Conservation (phyloP, 2,329 filamentous ascomycete genomes). For the Ascosphaera apis region DNA sequence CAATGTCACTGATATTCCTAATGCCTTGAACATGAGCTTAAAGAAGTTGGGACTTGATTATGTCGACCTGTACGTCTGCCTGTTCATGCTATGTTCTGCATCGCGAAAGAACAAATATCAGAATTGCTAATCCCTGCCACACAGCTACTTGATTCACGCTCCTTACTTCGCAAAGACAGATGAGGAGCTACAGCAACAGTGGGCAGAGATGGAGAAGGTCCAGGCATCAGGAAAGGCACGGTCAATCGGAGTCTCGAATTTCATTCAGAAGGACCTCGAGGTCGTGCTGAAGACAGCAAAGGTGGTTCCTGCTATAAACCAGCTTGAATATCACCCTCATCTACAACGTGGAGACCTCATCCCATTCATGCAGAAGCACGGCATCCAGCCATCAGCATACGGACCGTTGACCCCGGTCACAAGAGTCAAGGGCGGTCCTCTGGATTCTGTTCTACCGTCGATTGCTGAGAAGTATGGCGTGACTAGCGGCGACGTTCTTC, state of each 20-base stretch:
- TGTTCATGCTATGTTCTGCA: neutral
- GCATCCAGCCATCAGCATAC: conserved; percentile 21
- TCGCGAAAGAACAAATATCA: neutral
- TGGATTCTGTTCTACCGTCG: conserved; percentile 27
- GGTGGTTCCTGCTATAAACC: conserved; percentile 19
- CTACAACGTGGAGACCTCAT: conserved; percentile 22
- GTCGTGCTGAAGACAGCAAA: conserved; percentile 24
- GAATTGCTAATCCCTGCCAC: neutral
- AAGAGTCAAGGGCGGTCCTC: conserved; percentile 29
- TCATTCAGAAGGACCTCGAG: conserved; percentile 30
- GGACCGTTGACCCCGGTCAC: conserved; percentile 25
- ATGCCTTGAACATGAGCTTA: conserved; percentile 31
- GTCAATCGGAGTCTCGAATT: conserved; percentile 42
- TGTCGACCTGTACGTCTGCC: conserved; percentile 32
- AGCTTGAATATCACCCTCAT: conserved; percentile 25
- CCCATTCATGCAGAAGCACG: conserved; percentile 17
- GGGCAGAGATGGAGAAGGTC: conserved; percentile 36
- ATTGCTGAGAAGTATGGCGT: conserved; percentile 40
- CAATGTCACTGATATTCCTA: conserved; percentile 31
- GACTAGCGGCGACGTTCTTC: conserved; percentile 29
- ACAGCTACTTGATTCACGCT: conserved; percentile 36
- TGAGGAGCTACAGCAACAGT: conserved; percentile 31
- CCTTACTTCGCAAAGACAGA: conserved; percentile 35
- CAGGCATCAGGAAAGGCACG: conserved; percentile 33
- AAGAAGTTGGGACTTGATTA: conserved; percentile 37